Evolutionary conservation across 768 basidiomycete species (phyloP).

Genomic region (Xanthoconium purpureum): DNA sequence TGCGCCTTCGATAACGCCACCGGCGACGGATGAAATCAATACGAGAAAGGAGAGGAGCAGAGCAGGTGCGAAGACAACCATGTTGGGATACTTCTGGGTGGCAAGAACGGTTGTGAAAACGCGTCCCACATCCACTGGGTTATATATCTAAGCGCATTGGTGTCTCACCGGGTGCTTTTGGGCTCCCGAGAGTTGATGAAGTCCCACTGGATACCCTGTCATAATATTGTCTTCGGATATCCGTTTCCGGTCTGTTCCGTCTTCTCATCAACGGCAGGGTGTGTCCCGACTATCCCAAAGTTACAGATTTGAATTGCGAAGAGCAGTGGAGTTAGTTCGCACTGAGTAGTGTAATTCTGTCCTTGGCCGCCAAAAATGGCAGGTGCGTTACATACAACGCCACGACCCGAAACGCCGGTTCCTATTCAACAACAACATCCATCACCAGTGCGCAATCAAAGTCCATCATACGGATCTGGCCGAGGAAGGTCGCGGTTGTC

Average conservation of each 20-base stretch:
- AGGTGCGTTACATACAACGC: too few relatives aligned
- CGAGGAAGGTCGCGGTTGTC: constrained; percentile 30
- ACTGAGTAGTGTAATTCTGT: too few relatives aligned
- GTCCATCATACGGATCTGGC: constrained; percentile 31
- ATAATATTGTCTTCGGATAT: background rate
- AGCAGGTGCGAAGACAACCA: constrained; percentile 11
- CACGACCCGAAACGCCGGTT: too few relatives aligned
- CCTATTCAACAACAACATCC: background rate
- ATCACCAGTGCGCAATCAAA: constrained; percentile 16
- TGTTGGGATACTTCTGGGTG: background rate
- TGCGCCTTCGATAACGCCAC: constrained; percentile 1
- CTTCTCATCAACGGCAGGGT: too few relatives aligned
- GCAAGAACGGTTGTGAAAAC: background rate
- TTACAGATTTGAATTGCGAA: too few relatives aligned
- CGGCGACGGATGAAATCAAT: constrained; percentile 5
- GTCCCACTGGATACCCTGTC: background rate
- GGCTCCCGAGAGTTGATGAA: background rate
- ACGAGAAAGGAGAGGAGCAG: constrained; percentile 14
- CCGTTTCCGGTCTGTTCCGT: background rate
- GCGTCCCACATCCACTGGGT: background rate
- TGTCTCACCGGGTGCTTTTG: background rate
- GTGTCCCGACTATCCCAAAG: background rate
- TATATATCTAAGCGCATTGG: constrained; percentile 8
- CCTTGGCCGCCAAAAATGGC: too few relatives aligned
- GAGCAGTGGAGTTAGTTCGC: too few relatives aligned